Evolutionary conservation across 208 protist species (phyloP), one percentile per base, ranked within the genome.

Genomic region (Trypanosomatidae sp.): DNA sequence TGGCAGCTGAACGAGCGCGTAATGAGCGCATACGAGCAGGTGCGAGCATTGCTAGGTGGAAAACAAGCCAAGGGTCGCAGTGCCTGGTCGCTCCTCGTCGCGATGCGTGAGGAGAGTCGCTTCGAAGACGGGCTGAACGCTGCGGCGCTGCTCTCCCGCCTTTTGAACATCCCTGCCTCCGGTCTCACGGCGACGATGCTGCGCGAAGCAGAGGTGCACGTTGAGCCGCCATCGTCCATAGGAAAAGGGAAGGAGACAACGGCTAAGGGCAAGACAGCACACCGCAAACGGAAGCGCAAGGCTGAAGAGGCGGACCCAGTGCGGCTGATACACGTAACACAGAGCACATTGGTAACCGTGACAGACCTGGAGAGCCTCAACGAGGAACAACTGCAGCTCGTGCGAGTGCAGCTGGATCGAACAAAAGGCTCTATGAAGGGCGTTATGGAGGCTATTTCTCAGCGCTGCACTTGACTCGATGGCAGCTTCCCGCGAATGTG

Each of bases 11-110:
- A 72, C n/a, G 92, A 97, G 71, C 83, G 85, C 3, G 44, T 94
- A 30, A 64, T 94, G 22, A 78, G 68, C 36, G 88, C 82, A 30
- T 97, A 93, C 70, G 89, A 92, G 72, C 87, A 92, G 65, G 66
- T 95, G 9, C 84, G 90, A 44, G 77, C 84, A 12, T 58, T 95
- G 0, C 88, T 90, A 44, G 86, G 86, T 17, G 69, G 58, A 28
- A 89, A 71, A 25, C 76, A 81, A 70, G 43, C 74, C 36, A n/a
- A 62, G 39, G 22, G 87, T 69, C 52, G 81, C 28, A 83, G 80
- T 46, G 79, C 87, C 4, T 44, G 39, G 28, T n/a, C 79, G 39
- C 69, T 95, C 30, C 44, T 97, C 15, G 60, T 73, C 7, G 79
- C 75, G 22, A 79, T 95, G 39, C 73, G 80, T 41, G 62, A 69